These are phyloP conservation scores for Bipolaris victoriae DNA, from an alignment of 2,329 filamentous ascomycete genomes.

Conservation along the genomic window DNA sequence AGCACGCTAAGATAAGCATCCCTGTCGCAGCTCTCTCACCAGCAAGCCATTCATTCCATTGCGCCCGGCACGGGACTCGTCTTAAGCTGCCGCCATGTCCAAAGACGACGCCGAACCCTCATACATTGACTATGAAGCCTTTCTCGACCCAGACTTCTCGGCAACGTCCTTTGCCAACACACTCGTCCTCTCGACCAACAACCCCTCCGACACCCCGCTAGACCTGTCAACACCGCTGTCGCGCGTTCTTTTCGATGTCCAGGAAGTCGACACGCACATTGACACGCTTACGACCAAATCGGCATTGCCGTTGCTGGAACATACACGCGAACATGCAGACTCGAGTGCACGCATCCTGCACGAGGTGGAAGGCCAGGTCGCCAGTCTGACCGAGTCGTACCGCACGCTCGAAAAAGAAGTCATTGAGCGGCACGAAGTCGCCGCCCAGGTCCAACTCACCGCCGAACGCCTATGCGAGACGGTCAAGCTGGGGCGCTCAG, in stretches of 20 bases:
- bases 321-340: conserved; percentile 76
- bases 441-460: conserved; percentile 79
- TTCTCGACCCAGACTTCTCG: conserved; percentile 82
- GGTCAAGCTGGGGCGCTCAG: conserved; percentile 74
- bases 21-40: not conserved
- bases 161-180: conserved; percentile 84
- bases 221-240: conserved; percentile 95
- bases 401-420: conserved; percentile 85
- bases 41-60: not conserved
- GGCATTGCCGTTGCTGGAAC: conserved; percentile 76
- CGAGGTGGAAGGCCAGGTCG: conserved; percentile 80
- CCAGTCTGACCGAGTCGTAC: conserved; percentile 82
- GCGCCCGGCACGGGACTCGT: not conserved
- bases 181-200: conserved; percentile 88
- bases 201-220: conserved; percentile 84
- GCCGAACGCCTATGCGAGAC: conserved; percentile 82
- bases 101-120: conserved; percentile 63
- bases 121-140: conserved; percentile 95
- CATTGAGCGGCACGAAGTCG: conserved; percentile 80
- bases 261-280: conserved; percentile 96
- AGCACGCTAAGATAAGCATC: conserved; percentile 14
- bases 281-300: conserved; percentile 85
- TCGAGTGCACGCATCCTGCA: conserved; percentile 74
- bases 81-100: conserved; percentile 31
- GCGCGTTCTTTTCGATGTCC: conserved; percentile 91